Percentiles rank a stretch among this genome's conserved stretches.
Evolutionary conservation across 306 rosid genomes (phyloP).

Genomic region (Begonia masoniana): DNA sequence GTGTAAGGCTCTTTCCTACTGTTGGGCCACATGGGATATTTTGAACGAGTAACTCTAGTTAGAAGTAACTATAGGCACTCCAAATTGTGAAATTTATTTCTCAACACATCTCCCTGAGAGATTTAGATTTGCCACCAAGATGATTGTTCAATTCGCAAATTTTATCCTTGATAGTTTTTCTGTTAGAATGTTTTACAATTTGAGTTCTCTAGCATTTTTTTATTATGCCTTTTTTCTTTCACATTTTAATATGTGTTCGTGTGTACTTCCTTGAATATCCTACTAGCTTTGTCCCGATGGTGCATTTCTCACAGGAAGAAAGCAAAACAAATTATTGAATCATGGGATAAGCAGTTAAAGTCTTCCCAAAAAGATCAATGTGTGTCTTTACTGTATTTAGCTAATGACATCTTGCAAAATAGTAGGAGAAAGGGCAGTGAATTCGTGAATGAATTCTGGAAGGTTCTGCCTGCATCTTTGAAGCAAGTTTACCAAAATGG

Average conservation of each 20-base stretch:
- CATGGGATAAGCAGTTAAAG: constrained; percentile 74
- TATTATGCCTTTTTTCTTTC: constrained; percentile 4
- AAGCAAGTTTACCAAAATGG: constrained; percentile 50
- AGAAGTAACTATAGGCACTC: too few relatives aligned
- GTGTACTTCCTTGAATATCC: constrained; percentile 33
- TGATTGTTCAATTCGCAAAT: background rate
- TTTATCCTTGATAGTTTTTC: background rate
- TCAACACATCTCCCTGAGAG: too few relatives aligned
- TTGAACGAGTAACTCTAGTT: too few relatives aligned
- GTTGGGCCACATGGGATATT: too few relatives aligned
- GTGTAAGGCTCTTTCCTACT: too few relatives aligned
- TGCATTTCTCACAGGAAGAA: constrained; percentile 70
- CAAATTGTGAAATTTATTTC: too few relatives aligned
- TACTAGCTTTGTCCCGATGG: constrained; percentile 74
- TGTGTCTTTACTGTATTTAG: constrained; percentile 63
- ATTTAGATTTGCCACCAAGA: background rate
- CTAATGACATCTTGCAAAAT: constrained; percentile 87
- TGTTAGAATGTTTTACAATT: background rate
- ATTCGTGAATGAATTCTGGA: constrained; percentile 90
- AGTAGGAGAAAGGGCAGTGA: constrained; percentile 88
- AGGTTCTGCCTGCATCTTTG: constrained; percentile 74
- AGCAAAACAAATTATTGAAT: constrained; percentile 72
- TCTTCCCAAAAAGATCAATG: constrained; percentile 66
- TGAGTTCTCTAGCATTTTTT: constrained; percentile 3
- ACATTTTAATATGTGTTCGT: constrained; percentile 6